Evolutionary conservation across 768 basidiomycete species (phyloP).

Genomic region (Gloeophyllum trabeum): DNA sequence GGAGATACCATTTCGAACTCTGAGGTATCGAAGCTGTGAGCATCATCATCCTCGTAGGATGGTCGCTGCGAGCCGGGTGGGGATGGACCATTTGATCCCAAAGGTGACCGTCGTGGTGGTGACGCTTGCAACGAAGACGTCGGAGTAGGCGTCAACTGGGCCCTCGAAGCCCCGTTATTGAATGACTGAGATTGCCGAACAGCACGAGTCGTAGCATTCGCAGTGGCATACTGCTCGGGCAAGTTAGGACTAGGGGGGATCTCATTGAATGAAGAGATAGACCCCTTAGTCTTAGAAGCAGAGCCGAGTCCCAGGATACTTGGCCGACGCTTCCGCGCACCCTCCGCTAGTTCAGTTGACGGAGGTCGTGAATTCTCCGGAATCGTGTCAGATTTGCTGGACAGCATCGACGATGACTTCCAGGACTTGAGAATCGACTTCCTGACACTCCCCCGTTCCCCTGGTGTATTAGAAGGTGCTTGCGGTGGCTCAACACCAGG

Average conservation of each 20-base stretch:
- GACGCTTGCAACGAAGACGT: conserved; percentile 8
- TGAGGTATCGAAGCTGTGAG: conserved; percentile 48
- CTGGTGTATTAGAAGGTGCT: conserved; percentile 18
- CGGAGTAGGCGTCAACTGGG: conserved; percentile 7
- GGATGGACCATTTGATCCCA: too few species aligned
- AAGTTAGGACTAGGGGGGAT: conserved; percentile 57
- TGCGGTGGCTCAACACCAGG: too few species aligned
- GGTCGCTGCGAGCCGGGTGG: conserved; percentile 15
- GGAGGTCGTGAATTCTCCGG: conserved; percentile 17
- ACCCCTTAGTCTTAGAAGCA: conserved; percentile 13
- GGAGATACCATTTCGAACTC: conserved; percentile 55
- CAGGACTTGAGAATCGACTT: conserved; percentile 67
- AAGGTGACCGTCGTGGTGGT: conserved; percentile 8
- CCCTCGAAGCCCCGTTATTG: conserved; percentile 13
- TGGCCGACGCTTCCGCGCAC: conserved; percentile 29
- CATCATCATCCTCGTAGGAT: conserved; percentile 25
- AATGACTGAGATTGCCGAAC: conserved; percentile 1
- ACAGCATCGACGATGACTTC: conserved; percentile 32
- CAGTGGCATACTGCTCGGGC: conserved; percentile 22
- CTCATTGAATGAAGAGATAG: conserved; percentile 26
- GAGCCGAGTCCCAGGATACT: conserved; percentile 35
- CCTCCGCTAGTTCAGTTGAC: conserved; percentile 27
- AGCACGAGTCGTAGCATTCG: conserved; percentile 3
- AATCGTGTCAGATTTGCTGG: conserved; percentile 8
- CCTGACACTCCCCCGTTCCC: conserved; percentile 35